Conservation (phyloP, 1,284 basidiomycete genomes). For the Kwoniella shivajii region DNA sequence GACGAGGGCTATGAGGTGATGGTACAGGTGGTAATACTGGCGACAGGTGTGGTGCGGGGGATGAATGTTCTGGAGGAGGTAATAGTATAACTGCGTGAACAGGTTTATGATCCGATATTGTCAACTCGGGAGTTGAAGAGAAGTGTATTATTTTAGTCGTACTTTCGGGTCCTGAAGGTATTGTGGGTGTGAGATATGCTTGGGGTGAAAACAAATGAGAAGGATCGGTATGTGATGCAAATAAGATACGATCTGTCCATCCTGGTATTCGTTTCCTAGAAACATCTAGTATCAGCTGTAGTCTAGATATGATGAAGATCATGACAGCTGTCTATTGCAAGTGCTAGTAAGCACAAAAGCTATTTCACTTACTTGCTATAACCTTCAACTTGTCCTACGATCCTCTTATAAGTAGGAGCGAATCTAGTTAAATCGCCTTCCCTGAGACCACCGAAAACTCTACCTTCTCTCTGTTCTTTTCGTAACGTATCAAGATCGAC, state of each 20-base stretch:
- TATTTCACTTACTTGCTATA: slow-evolving; percentile 64
- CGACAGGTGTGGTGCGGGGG: slow-evolving; percentile 33
- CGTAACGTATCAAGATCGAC: slow-evolving; percentile 77
- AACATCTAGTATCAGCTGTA: slow-evolving; percentile 6
- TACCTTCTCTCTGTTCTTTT: slow-evolving; percentile 65
- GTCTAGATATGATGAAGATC: not conserved
- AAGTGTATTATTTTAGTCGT: slow-evolving; percentile 43
- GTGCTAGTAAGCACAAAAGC: not conserved
- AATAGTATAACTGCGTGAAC: slow-evolving; percentile 48
- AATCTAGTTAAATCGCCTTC: slow-evolving; percentile 85
- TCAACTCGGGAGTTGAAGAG: slow-evolving; percentile 43
- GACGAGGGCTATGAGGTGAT: slow-evolving; percentile 28
- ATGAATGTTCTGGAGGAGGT: slow-evolving; percentile 30
- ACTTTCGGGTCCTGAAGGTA: slow-evolving; percentile 14
- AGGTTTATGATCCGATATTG: slow-evolving; percentile 55
- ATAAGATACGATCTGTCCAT: slow-evolving; percentile 94
- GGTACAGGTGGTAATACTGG: slow-evolving; percentile 36
- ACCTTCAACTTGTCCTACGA: slow-evolving; percentile 72
- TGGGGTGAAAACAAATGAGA: slow-evolving; percentile 29
- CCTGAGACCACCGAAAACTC: slow-evolving; percentile 68
- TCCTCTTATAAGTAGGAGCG: slow-evolving; percentile 85
- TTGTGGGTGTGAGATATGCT: slow-evolving; percentile 16
- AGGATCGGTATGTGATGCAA: slow-evolving; percentile 72
- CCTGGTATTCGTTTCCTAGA: slow-evolving; percentile 73
- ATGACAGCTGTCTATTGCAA: not conserved